Evolutionary conservation across 257 asterid species (phyloP), one percentile per base, ranked within the genome.

Genomic region (Agastache rugosa): DNA sequence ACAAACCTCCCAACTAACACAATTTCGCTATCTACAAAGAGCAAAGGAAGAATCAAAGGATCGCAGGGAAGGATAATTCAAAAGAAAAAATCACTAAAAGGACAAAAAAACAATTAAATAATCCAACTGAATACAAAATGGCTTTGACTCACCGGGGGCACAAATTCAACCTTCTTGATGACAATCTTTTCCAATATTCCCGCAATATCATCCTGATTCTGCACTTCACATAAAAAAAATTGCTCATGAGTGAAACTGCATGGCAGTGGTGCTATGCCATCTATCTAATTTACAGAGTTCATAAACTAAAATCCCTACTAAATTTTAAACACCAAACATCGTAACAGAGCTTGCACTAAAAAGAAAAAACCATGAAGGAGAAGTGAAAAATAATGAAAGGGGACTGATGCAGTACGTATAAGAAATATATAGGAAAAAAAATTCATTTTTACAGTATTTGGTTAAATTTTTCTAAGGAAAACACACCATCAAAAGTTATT

Each of bases 161-260:
- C 83, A 79, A 83, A 80, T 51, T 60, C 83, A 75, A 25, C 75
- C 82, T 90, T 89, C 89, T 84, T 88, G 7, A 86, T 29, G 73
- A 70, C 44, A 77, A 87, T 73, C 75, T 74, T 85, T 45, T 80
- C 79, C 55, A 85, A 87, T 31, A 68, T 50, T 27, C 78, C 67
- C 50, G 81, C 91, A 44, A 86, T 71, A 1, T 77, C 84, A 64
- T 73, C 90, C 78, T 83, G 89, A 83, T 76, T 82, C 99, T 92
- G 90, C 88, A 79, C 63, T 50, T 72, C 31, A 51, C 63, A 67
- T n/a, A 10, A 50, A 66, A 56, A 56, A 47, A 55, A 53, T 23
- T 1, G 41, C 6, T 48, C 74, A 65, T 71, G 5, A 74, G 72
- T n/a, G 35, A 44, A 27, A 61, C 20, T 61, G 42, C 31, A 45